A percentile compares a stretch with the other conserved stretches of the same genome.
Conservation (phyloP, 345 rosid genomes). For the Microcos paniculata region DNA sequence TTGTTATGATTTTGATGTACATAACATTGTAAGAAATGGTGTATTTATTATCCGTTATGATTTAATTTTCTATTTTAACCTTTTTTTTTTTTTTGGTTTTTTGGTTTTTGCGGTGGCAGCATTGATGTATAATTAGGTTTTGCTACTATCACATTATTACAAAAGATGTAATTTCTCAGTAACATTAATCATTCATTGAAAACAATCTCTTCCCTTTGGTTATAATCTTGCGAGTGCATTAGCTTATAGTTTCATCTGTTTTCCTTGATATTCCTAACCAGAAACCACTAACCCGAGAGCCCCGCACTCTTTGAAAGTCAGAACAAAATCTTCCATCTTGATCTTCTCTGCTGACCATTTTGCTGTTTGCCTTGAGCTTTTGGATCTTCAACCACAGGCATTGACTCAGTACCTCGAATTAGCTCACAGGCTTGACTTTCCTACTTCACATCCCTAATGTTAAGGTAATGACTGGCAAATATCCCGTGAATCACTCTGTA, state of each 20-base stretch:
- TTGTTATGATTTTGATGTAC: slow-evolving; percentile 58
- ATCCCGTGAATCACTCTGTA: too few species aligned
- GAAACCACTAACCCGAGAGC: too few species aligned
- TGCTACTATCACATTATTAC: slow-evolving; percentile 12
- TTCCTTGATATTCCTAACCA: background rate
- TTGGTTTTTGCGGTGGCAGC: slow-evolving; percentile 25
- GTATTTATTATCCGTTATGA: slow-evolving; percentile 39
- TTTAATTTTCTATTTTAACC: slow-evolving; percentile 19
- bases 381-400: too few species aligned
- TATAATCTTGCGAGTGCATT: background rate
- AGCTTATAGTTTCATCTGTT: background rate
- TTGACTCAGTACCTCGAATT: too few species aligned
- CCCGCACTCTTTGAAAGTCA: too few species aligned
- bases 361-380: too few species aligned
- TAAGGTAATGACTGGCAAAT: too few species aligned
- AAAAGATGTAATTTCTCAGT: slow-evolving; percentile 28
- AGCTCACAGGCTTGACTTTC: too few species aligned
- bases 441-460: too few species aligned
- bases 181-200: slow-evolving; percentile 7
- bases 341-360: too few species aligned
- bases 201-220: background rate
- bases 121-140: slow-evolving; percentile 32
- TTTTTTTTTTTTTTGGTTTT: too few species aligned
- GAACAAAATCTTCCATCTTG: too few species aligned
- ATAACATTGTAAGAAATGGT: slow-evolving; percentile 55